Evolutionary conservation across 768 basidiomycete genomes (phyloP), one percentile per base, ranked within the genome.

Genomic region (Mycena haematopus): DNA sequence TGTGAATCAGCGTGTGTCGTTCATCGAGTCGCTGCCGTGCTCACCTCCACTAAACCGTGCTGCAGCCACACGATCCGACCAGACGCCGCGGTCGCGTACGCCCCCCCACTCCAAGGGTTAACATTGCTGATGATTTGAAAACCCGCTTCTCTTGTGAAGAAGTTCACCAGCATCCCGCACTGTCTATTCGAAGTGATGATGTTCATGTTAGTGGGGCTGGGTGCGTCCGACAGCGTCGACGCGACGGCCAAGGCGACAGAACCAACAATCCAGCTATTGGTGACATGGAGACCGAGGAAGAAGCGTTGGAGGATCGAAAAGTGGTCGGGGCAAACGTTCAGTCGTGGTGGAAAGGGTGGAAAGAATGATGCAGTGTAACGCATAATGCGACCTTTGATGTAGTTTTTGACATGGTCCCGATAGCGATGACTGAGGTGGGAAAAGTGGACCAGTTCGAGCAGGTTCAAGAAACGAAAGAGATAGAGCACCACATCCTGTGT

Each of bases 361-460:
- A 57, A 36, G 22, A 57, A 57, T 17, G 56, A 45, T 0, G 56
- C 21, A 3, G 33, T 57, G 22, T 57, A 57, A 2, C 56, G 56
- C 11, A 14, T 22, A 21, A 57, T n/a, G 19, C 56, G 44, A 4
- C 46, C 46, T 22, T 35, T 33, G 7, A 57, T 2, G 14, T 57
- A 38, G 1, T 3, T 15, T 27, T 47, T 57, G 1, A 31, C 29
- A 14, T 10, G 36, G 2, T 9, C 3, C 13, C 8, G 2, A 19
- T 17, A 22, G 3, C 5, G 10, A 1, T 31, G n/a, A 21, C 47
- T 33, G 1, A 57, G 6, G 13, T 14, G n/a, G 2, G 21, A 17
- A 17, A 57, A 57, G 0, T 47, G 1, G 3, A 47, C 4, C 10
- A 57, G 9, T 1, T 57, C 10, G 0, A 38, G 1, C 3, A 57